Conservation (phyloP, 305 asterid genomes). For the Ilex paraguariensis region DNA sequence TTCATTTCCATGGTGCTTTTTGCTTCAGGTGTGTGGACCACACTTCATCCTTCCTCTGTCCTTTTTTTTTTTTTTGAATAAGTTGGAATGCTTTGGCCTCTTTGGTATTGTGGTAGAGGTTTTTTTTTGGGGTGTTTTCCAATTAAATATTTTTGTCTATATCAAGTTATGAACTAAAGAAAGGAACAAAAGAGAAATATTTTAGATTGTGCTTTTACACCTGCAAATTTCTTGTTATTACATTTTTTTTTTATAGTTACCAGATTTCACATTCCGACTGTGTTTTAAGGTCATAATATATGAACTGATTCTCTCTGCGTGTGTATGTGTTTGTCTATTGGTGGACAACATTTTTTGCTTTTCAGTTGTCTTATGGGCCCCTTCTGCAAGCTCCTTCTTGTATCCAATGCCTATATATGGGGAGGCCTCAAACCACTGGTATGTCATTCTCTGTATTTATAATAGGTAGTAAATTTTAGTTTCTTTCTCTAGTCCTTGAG, state of each 20-base stretch:
- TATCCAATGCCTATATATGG: slow-evolving; percentile 89
- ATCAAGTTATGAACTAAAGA: too few relatives aligned
- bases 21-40: not conserved
- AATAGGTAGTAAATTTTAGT: not conserved
- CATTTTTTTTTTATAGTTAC: too few relatives aligned
- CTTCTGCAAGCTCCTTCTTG: slow-evolving; percentile 71
- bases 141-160: too few relatives aligned
- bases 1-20: not conserved
- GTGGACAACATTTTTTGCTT: slow-evolving; percentile 7
- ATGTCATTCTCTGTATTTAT: not conserved
- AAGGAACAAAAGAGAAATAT: too few relatives aligned
- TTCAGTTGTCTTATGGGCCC: slow-evolving; percentile 92
- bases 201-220: too few relatives aligned
- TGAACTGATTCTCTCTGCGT: too few relatives aligned
- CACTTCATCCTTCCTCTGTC: not conserved
- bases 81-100: not conserved
- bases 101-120: slow-evolving; percentile 1
- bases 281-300: too few relatives aligned
- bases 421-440: slow-evolving; percentile 98
- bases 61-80: not conserved
- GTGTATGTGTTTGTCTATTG: not conserved
- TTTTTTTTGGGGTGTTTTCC: too few relatives aligned
- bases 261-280: too few relatives aligned
- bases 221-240: too few relatives aligned
- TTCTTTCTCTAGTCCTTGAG: not conserved